phyloP scores from a whole-genome alignment of 2,329 filamentous ascomycete species.

The Plectosphaerella plurivora region DNA sequence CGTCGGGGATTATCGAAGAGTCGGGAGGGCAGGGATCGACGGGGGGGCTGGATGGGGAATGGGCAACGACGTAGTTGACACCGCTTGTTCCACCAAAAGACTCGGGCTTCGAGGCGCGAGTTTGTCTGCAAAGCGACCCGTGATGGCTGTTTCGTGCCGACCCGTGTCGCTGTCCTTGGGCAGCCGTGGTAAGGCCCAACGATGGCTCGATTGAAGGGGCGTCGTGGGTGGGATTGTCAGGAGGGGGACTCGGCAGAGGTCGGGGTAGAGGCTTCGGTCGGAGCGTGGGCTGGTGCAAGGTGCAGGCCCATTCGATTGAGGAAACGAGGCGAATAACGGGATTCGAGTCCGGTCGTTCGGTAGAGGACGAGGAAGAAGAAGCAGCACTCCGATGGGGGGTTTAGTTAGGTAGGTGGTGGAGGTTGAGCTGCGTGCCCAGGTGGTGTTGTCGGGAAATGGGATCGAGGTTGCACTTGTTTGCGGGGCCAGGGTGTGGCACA shows the following conservation, averaged over 20 bases:
- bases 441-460: conserved; percentile 5
- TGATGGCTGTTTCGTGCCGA: too few species aligned
- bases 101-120: too few species aligned
- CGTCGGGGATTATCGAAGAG: too few species aligned
- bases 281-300: background rate
- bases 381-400: too few species aligned
- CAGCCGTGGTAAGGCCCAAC: too few species aligned
- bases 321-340: background rate
- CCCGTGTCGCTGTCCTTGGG: too few species aligned
- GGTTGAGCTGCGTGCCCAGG: conserved; percentile 7
- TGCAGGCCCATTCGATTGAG: conserved; percentile 1
- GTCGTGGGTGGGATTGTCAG: too few species aligned
- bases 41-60: background rate
- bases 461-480: conserved; percentile 15
- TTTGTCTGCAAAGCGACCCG: too few species aligned
- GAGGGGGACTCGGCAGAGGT: background rate
- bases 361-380: too few species aligned
- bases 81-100: too few species aligned
- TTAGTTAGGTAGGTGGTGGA: conserved; percentile 6
- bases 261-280: background rate
- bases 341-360: too few species aligned
- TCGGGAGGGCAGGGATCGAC: background rate
- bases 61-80: background rate
- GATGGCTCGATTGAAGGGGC: too few species aligned
- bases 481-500: conserved; percentile 14